Evolutionary conservation across 148 eudicot species (phyloP).

Genomic region (Heliamphora exappendiculata): DNA sequence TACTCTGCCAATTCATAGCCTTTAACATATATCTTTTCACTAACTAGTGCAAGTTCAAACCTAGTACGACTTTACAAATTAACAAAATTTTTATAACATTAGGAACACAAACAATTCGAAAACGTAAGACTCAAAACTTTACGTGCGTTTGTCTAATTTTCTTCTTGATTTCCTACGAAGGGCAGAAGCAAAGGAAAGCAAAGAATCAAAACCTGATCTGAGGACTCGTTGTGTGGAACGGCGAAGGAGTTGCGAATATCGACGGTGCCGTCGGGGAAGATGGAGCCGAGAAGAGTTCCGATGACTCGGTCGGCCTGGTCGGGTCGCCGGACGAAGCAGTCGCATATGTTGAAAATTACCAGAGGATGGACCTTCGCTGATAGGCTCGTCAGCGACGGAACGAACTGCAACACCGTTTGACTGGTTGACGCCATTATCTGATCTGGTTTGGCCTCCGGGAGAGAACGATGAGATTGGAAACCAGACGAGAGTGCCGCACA

Average conservation of each 20-base stretch:
- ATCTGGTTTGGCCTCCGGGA: neutral
- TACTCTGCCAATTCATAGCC: neutral
- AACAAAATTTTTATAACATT: too few species aligned
- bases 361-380: conserved; percentile 79
- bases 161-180: neutral
- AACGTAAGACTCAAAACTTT: neutral
- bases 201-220: conserved; percentile 80
- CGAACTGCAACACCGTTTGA: conserved; percentile 55
- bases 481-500: neutral
- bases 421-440: conserved; percentile 44
- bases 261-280: conserved; percentile 74
- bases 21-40: neutral
- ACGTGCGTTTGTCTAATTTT: neutral
- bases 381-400: conserved; percentile 33
- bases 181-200: neutral
- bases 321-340: conserved; percentile 78
- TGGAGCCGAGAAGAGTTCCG: conserved; percentile 86
- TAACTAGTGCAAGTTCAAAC: neutral
- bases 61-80: neutral
- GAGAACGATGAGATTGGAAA: neutral
- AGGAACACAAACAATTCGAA: neutral
- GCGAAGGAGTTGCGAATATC: conserved; percentile 86
- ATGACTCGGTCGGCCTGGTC: conserved; percentile 92
- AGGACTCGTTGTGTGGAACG: conserved; percentile 84
- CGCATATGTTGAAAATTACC: conserved; percentile 83